Evolutionary conservation across 169 alveolate genomes (phyloP).

Genomic region (Cryptosporidium parvum): DNA sequence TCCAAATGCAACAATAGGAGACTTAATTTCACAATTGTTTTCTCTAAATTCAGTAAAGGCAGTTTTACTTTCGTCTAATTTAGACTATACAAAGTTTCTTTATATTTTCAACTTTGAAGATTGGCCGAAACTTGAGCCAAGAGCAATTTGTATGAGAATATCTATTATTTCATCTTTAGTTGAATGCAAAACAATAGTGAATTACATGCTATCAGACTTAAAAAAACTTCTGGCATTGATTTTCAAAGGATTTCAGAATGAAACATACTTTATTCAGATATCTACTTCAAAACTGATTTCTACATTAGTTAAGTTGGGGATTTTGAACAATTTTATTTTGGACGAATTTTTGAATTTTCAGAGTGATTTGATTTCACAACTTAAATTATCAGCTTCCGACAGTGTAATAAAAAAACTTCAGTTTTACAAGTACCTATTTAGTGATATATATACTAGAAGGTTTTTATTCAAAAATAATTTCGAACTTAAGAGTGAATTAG

Average conservation of each 20-base stretch:
- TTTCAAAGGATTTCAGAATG: constrained; percentile 26
- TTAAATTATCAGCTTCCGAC: neutral
- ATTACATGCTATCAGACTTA: neutral
- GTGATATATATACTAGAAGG: neutral
- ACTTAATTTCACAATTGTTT: constrained; percentile 7
- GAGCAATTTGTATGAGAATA: constrained; percentile 40
- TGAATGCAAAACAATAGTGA: neutral
- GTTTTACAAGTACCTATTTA: constrained; percentile 26
- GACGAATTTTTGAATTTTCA: constrained; percentile 20
- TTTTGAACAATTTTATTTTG: neutral
- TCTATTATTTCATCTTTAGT: neutral
- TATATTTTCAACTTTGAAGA: constrained; percentile 9
- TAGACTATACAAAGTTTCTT: neutral
- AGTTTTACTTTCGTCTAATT: constrained; percentile 4
- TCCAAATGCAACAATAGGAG: constrained; percentile 57
- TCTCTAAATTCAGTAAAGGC: neutral
- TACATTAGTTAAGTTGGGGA: neutral
- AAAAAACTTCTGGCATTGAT: constrained; percentile 1
- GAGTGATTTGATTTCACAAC: neutral
- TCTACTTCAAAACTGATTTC: constrained; percentile 8
- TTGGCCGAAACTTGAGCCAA: constrained; percentile 30
- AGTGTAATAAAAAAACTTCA: neutral
- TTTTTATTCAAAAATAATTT: neutral
- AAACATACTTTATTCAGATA: constrained; percentile 29
- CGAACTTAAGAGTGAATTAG: neutral